Evolutionary conservation across 257 asterid genomes (phyloP).

Genomic region (Solanum gandarillasii): DNA sequence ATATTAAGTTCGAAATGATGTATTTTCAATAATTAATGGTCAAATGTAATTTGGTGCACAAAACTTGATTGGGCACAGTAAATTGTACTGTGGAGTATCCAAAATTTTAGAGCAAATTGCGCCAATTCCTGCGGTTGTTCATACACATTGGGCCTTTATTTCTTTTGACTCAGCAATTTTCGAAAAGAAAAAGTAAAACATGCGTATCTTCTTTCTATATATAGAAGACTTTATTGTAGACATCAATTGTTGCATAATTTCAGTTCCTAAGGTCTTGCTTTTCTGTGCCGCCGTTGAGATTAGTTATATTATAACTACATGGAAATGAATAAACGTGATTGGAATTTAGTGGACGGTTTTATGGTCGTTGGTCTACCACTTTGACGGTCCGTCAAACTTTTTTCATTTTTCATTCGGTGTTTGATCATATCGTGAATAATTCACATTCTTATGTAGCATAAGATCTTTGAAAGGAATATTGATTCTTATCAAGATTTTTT

Average conservation of each 20-base stretch:
- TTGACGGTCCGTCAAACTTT: not conserved
- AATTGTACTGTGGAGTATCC: not conserved
- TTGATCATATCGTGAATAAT: too few species aligned
- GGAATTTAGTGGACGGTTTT: not conserved
- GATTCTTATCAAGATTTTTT: too few species aligned
- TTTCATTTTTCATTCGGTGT: too few species aligned
- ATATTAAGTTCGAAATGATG: not conserved
- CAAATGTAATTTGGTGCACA: not conserved
- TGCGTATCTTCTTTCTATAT: not conserved
- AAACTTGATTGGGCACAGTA: not conserved
- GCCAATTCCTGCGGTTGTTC: not conserved
- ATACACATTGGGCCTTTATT: not conserved
- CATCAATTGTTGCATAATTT: not conserved
- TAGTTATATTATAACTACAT: not conserved
- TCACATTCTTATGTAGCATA: too few species aligned
- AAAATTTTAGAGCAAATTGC: not conserved
- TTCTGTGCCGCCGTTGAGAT: not conserved
- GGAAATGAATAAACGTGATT: not conserved
- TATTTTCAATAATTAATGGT: not conserved
- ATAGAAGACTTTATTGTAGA: not conserved
- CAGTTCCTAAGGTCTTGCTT: not conserved
- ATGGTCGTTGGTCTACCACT: not conserved
- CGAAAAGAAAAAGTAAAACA: not conserved
- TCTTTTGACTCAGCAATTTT: not conserved
- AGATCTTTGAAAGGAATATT: too few species aligned